phyloP scores from a whole-genome alignment of 371 early-diverging fungal species.

The Apophysomyces ossiformis region DNA sequence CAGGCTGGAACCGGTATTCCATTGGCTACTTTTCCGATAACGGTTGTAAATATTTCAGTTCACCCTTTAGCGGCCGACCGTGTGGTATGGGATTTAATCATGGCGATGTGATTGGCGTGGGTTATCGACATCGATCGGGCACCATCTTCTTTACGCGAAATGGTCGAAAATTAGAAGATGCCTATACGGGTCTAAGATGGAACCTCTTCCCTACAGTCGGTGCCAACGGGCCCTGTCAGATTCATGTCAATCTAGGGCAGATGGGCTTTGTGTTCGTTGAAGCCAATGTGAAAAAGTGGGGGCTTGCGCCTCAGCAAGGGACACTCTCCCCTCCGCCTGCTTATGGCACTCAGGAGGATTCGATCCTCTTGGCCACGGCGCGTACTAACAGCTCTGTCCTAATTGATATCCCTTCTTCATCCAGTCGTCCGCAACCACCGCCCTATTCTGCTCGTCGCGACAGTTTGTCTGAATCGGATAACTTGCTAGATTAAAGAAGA shows the following conservation, averaged over 20 bases:
- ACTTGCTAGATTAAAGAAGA: neutral
- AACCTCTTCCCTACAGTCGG: conserved; percentile 70
- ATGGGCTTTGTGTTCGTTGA: conserved; percentile 71
- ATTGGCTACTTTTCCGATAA: conserved; percentile 74
- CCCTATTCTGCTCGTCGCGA: neutral
- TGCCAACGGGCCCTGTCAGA: conserved; percentile 67
- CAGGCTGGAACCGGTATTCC: conserved; percentile 75
- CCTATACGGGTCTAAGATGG: conserved; percentile 58
- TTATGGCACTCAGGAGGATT: conserved; percentile 41
- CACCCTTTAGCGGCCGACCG: conserved; percentile 64
- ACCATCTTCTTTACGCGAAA: conserved; percentile 80
- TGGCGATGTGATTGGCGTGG: conserved; percentile 83
- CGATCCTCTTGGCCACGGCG: neutral
- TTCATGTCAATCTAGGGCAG: conserved; percentile 70
- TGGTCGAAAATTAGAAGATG: conserved; percentile 70
- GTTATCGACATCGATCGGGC: conserved; percentile 77
- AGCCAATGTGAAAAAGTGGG: conserved; percentile 86
- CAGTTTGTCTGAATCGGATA: neutral
- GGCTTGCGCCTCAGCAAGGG: conserved; percentile 76
- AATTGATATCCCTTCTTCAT: conserved; percentile 1
- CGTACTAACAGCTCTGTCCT: neutral
- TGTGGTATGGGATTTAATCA: conserved; percentile 66
- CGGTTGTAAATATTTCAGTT: conserved; percentile 70
- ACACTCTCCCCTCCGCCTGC: conserved; percentile 68
- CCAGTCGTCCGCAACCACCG: neutral